Evolutionary conservation across 495 filamentous ascomycete genomes (phyloP).

Genomic region (Daldinia decipiens): DNA sequence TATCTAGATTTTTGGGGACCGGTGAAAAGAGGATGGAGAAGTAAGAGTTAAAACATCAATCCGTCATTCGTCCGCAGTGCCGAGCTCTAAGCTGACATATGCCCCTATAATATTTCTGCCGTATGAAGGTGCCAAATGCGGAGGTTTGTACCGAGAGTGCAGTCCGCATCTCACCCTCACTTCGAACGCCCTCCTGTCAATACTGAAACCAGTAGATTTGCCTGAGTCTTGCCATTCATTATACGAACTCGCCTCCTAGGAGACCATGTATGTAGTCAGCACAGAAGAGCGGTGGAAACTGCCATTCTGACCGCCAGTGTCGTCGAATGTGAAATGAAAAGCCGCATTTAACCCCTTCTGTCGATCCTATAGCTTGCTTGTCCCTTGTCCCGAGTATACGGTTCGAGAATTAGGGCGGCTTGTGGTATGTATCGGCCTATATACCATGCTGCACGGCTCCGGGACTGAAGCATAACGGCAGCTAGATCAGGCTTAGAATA

Average conservation of each 20-base stretch:
- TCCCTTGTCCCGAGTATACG: not conserved
- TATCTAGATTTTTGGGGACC: not conserved
- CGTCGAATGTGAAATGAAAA: not conserved
- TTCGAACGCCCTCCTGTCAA: not conserved
- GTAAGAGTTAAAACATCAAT: not conserved
- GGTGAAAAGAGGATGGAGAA: not conserved
- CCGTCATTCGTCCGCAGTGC: not conserved
- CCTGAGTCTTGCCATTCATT: no score
- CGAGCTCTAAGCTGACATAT: constrained; percentile 3
- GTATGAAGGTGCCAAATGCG: not conserved
- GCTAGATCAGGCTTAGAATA: no score
- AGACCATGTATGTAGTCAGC: not conserved
- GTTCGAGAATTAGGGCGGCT: constrained; percentile 7
- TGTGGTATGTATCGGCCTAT: not conserved
- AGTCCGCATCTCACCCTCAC: not conserved
- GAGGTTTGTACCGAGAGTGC: not conserved
- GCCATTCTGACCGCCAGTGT: not conserved
- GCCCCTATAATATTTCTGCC: not conserved
- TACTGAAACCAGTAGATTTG: no score
- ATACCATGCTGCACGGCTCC: not conserved
- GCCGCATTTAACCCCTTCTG: not conserved
- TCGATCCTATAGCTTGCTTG: not conserved
- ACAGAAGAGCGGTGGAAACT: constrained; percentile 3
- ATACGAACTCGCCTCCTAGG: not conserved
- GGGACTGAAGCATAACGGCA: no score